These are phyloP conservation scores for Cardamine chenopodiifolia DNA, from an alignment of 345 rosid species.

Conservation along the genomic window DNA sequence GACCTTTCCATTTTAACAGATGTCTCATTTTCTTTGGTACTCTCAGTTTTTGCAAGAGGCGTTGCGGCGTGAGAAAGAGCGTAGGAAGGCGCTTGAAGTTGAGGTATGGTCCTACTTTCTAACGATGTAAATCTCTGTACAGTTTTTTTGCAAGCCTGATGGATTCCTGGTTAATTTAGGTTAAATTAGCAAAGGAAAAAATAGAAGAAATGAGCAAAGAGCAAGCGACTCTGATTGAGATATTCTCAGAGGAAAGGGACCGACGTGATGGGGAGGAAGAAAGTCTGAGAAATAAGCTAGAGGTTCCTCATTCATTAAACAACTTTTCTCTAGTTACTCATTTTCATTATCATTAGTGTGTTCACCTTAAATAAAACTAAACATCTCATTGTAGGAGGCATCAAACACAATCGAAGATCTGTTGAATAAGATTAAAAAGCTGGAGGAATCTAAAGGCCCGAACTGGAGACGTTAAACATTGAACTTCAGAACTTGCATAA, in stretches of 20 bases:
- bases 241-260: slow-evolving; percentile 79
- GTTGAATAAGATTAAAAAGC: slow-evolving; percentile 59
- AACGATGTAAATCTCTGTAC: background rate
- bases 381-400: slow-evolving; percentile 58
- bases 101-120: slow-evolving; percentile 49
- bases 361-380: background rate
- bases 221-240: slow-evolving; percentile 65
- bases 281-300: slow-evolving; percentile 61
- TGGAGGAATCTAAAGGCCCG: slow-evolving; percentile 58
- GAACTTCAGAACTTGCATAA: slow-evolving; percentile 24
- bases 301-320: slow-evolving; percentile 48
- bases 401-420: slow-evolving; percentile 66
- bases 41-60: slow-evolving; percentile 40
- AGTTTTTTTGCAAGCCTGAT: slow-evolving; percentile 23
- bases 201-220: slow-evolving; percentile 68
- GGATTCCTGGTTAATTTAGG: slow-evolving; percentile 45
- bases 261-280: slow-evolving; percentile 73
- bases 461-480: slow-evolving; percentile 31
- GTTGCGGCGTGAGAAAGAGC: slow-evolving; percentile 52
- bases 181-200: slow-evolving; percentile 49
- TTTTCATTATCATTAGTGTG: background rate
- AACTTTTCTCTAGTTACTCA: background rate
- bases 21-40: slow-evolving; percentile 1
- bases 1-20: background rate
- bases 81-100: slow-evolving; percentile 55